phyloP scores from a whole-genome alignment of 208 protist genomes.

The Kentomonas sorsogonicus region DNA sequence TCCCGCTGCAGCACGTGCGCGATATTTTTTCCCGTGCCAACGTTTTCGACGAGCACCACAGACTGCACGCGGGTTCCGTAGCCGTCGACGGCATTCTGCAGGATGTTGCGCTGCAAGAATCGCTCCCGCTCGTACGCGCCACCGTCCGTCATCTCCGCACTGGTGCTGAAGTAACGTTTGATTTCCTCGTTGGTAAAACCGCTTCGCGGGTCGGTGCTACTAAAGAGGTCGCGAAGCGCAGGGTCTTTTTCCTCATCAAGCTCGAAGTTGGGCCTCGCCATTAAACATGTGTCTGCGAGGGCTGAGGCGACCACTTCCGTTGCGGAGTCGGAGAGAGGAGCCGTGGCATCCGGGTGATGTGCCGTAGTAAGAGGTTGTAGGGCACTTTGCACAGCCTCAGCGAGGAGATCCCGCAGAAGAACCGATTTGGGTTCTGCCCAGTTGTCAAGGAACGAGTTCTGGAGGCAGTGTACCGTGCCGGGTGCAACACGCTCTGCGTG shows the following conservation, averaged over 20 bases:
- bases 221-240: constrained; percentile 19
- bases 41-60: constrained; percentile 42
- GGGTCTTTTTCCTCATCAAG: constrained; percentile 2
- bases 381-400: constrained; percentile 11
- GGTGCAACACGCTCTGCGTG: constrained; percentile 11
- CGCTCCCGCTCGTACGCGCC: constrained; percentile 17
- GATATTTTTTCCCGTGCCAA: neutral
- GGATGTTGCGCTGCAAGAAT: constrained; percentile 38
- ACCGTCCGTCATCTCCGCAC: constrained; percentile 10
- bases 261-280: constrained; percentile 30
- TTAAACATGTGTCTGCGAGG: constrained; percentile 37
- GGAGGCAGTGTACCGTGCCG: constrained; percentile 40
- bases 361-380: constrained; percentile 13
- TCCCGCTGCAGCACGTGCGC: constrained; percentile 42
- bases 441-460: constrained; percentile 59
- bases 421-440: constrained; percentile 41
- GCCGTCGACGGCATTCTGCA: constrained; percentile 10
- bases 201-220: constrained; percentile 21
- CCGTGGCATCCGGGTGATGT: neutral
- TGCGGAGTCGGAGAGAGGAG: neutral
- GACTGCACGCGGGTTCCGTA: constrained; percentile 52
- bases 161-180: constrained; percentile 16
- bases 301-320: constrained; percentile 23
- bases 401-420: constrained; percentile 24
- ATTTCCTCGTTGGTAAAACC: constrained; percentile 29